Evolutionary conservation across 2,329 filamentous ascomycete genomes (phyloP), one percentile per base, ranked within the genome.

Genomic region (Helminthosporium solani): DNA sequence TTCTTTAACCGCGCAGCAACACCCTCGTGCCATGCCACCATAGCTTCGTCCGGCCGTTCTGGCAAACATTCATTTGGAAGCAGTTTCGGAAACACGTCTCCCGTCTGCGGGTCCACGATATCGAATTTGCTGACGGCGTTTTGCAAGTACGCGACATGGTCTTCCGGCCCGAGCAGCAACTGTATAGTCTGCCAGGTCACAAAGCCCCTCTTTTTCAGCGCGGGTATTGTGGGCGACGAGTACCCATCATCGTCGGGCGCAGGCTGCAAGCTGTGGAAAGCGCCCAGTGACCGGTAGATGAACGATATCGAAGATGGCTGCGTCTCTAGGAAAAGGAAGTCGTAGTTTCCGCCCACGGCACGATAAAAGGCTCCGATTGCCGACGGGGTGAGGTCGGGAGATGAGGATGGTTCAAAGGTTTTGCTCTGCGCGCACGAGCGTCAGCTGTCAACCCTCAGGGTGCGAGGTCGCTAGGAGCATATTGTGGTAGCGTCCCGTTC

Each of bases 141-240:
- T 60, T 94, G 89, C 19, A 99, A 70, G 59, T 90, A 92, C 0
- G 83, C 83, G 1, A 90, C 87, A 72, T 97, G 91, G 60, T 95
- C 88, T 57, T 94, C 86, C 0, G 94, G 94, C 1, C 85, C 88
- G 1, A 97, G 80, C 28, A 97, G 75, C 18, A 96, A 80, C 72
- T 97, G 90, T 44, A 97, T 87, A 0, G 88, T 90, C 74, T 96
- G 87, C 92, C 92, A 99, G 67, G 89, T 85, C 34, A 92, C 88
- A 68, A 95, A 99, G 33, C 94, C 94, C 61, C 83, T 82, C 0
- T 80, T 77, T 28, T 92, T 95, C 45, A 99, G 74, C 12, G 90
- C 88, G 0, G 94, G 94, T 33, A 96, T 80, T 0, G 81, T 84
- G 0, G 92, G 94, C 0, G 84, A 76, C 3, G 80, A 80, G 66